These are phyloP conservation scores for Phaeotremella fagi DNA, from an alignment of 768 basidiomycete genomes.

Conservation along the genomic window DNA sequence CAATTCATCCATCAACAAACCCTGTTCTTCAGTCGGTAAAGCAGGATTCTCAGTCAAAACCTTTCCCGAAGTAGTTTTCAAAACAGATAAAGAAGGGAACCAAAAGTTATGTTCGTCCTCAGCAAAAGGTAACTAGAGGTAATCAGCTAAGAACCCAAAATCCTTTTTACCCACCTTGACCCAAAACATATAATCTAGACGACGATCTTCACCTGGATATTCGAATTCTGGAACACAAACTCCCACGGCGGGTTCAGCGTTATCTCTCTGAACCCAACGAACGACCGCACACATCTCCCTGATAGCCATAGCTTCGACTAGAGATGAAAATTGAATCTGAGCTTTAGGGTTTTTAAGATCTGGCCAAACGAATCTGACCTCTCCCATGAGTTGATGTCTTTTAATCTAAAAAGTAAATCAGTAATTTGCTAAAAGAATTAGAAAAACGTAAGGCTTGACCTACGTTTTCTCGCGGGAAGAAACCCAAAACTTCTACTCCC, in stretches of 20 bases:
- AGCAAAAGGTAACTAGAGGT: slow-evolving; percentile 78
- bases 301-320: slow-evolving; percentile 74
- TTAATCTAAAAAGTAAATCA: slow-evolving; percentile 59
- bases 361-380: slow-evolving; percentile 80
- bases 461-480: slow-evolving; percentile 68
- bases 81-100: slow-evolving; percentile 71
- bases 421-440: neutral
- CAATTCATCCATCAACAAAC: slow-evolving; percentile 68
- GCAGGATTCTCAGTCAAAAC: slow-evolving; percentile 60
- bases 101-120: slow-evolving; percentile 86
- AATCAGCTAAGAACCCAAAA: slow-evolving; percentile 1
- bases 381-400: slow-evolving; percentile 74
- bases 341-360: slow-evolving; percentile 62
- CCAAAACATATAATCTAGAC: slow-evolving; percentile 76
- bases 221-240: slow-evolving; percentile 64
- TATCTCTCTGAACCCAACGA: slow-evolving; percentile 71
- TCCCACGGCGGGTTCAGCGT: slow-evolving; percentile 78
- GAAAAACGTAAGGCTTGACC: slow-evolving; percentile 7
- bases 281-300: slow-evolving; percentile 70
- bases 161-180: slow-evolving; percentile 58
- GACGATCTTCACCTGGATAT: slow-evolving; percentile 45
- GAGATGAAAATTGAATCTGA: slow-evolving; percentile 79
- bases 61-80: slow-evolving; percentile 72
- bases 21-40: slow-evolving; percentile 44
- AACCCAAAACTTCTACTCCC: slow-evolving; percentile 83